phyloP scores from a whole-genome alignment of 2,329 filamentous ascomycete genomes.

The Leptoxyphium fumago region DNA sequence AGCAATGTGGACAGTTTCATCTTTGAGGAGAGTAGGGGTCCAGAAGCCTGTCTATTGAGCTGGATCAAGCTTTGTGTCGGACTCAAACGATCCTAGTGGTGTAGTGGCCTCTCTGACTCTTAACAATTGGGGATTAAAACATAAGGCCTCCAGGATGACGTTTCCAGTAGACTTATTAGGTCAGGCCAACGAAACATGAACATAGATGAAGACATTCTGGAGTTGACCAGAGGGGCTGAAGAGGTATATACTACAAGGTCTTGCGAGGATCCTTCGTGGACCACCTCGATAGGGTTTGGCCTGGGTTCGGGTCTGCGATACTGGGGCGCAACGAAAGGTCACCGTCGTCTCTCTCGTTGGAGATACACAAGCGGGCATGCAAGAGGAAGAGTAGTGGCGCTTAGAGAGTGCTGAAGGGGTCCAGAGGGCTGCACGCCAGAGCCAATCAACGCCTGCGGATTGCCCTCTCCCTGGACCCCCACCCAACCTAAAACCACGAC shows the following conservation, averaged over 20 bases:
- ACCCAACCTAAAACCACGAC: no score
- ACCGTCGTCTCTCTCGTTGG: no score
- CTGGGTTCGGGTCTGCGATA: no score
- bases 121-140: background rate
- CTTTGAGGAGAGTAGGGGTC: background rate
- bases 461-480: no score
- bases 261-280: background rate
- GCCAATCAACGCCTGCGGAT: no score
- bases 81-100: background rate
- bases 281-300: background rate
- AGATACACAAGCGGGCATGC: no score
- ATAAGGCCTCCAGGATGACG: background rate
- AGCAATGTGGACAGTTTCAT: background rate
- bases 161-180: background rate
- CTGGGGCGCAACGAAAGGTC: no score
- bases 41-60: background rate
- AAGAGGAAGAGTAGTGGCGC: no score
- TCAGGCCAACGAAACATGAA: no score
- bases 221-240: background rate
- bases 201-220: background rate
- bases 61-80: background rate
- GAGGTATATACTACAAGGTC: no score
- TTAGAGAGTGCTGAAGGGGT: no score
- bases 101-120: background rate
- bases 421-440: no score